Evolutionary conservation across 805 yeast genomes (phyloP), one percentile per base, ranked within the genome.

Genomic region (Aciculoconidium aculeatum): DNA sequence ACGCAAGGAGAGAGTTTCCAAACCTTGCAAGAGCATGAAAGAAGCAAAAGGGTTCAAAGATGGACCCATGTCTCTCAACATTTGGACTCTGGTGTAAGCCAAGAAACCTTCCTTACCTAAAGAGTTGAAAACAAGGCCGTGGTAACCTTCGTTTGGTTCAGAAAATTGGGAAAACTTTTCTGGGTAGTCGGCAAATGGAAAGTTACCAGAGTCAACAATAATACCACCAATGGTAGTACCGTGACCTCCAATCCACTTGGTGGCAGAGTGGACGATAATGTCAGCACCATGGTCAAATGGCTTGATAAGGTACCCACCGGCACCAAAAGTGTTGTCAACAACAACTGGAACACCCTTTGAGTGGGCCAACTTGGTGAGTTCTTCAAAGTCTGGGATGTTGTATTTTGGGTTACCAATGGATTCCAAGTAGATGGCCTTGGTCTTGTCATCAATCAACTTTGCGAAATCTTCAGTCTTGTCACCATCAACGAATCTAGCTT

Each of bases 181-280:
- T 25, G 92, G 90, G 61, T 83, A 73, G 40, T 84, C 73, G 34
- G 72, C 66, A 88, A 95, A 90, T 49, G 90, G 94, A 70, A 90
- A 90, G 28, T 82, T 88, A 44, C 96, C 96, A 20, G 87, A 75
- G 55, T 90, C 96, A 27, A 90, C 70, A 42, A 90, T 70, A 30
- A 80, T 83, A 68, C 97, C 97, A 31, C 82, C 96, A 57, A 88
- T 79, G 24, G 96, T 85, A 34, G 83, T 86, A 53, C 97, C 96
- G 53, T 88, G 96, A 36, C 96, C 97, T 40, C 95, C 95, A 43
- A 88, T 88, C 96, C 96, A 90, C 60, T 88, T 88, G 36, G 97
- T 88, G 32, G 96, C 95, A 37, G 96, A 87, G 58, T 88, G 95
- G 12, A 82, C 82, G 18, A 90, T 81, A 42, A 88, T 80, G 55